phyloP scores from a whole-genome alignment of 1,284 basidiomycete species.

The Fomitopsis pinicola region DNA sequence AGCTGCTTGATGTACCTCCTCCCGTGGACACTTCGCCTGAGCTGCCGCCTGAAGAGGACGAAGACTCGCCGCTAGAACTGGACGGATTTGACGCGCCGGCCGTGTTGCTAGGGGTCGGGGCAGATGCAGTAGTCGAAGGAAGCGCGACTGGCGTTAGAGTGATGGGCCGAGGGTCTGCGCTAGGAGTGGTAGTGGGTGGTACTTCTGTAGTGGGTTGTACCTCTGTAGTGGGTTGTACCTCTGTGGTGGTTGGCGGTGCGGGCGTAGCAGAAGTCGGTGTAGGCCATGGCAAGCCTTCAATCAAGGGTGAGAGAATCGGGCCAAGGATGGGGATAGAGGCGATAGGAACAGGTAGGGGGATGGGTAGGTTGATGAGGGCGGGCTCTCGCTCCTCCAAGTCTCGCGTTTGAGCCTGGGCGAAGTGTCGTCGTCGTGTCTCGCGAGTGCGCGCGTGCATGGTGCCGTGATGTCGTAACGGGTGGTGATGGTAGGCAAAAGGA shows the following conservation, averaged over 20 bases:
- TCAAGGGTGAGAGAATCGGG: constrained; percentile 29
- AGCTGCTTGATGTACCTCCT: constrained; percentile 3
- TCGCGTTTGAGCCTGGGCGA: constrained; percentile 1
- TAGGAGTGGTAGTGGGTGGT: constrained; percentile 12
- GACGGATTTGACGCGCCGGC: neutral
- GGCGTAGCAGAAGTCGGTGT: constrained; percentile 7
- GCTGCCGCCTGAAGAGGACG: neutral
- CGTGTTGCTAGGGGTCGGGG: neutral
- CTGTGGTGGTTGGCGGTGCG: constrained; percentile 8
- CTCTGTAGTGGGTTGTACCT: constrained; percentile 10
- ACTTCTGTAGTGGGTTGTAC: constrained; percentile 6
- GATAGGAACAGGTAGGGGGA: constrained; percentile 35
- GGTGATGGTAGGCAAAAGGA: neutral
- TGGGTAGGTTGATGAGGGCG: constrained; percentile 35
- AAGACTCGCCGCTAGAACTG: neutral
- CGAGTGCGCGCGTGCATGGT: neutral
- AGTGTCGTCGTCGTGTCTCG: neutral
- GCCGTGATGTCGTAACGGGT: neutral
- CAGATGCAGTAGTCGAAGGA: neutral
- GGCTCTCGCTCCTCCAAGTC: constrained; percentile 34
- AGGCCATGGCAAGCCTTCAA: constrained; percentile 16
- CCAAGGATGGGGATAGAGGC: constrained; percentile 40
- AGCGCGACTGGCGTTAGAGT: neutral
- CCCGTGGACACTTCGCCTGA: neutral
- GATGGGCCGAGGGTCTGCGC: neutral